phyloP scores from a whole-genome alignment of 345 rosid genomes.

The Orychophragmus violaceus region DNA sequence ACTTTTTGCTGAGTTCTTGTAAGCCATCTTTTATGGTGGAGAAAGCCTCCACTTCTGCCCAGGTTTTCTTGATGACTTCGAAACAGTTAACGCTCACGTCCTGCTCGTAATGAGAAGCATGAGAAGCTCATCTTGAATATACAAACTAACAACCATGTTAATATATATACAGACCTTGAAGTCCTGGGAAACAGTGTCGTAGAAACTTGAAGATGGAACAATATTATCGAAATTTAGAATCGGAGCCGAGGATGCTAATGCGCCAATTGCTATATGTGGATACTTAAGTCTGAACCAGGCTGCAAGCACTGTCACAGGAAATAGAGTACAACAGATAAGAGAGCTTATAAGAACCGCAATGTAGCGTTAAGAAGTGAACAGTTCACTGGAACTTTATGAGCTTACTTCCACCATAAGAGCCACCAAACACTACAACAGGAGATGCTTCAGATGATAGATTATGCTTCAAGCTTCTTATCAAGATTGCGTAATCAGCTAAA shows the following conservation, averaged over 20 bases:
- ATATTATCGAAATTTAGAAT: slow-evolving; percentile 59
- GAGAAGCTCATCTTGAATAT: neutral
- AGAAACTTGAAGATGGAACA: slow-evolving; percentile 61
- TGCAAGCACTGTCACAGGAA: slow-evolving; percentile 56
- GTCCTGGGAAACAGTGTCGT: slow-evolving; percentile 60
- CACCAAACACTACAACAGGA: slow-evolving; percentile 76
- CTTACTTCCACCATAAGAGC: slow-evolving; percentile 84
- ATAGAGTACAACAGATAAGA: slow-evolving; percentile 2
- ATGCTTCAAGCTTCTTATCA: slow-evolving; percentile 64
- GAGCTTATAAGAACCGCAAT: neutral
- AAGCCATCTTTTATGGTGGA: slow-evolving; percentile 44
- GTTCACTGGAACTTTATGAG: neutral
- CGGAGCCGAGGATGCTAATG: slow-evolving; percentile 78
- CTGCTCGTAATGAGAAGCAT: slow-evolving; percentile 22
- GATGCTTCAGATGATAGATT: slow-evolving; percentile 62
- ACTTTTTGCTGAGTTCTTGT: slow-evolving; percentile 46
- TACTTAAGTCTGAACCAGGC: slow-evolving; percentile 80
- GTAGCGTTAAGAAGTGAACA: neutral
- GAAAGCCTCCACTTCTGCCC: slow-evolving; percentile 49
- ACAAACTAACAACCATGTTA: neutral
- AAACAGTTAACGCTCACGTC: slow-evolving; percentile 60
- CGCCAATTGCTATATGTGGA: slow-evolving; percentile 68
- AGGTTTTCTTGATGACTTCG: slow-evolving; percentile 59
- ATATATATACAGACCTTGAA: slow-evolving; percentile 40
- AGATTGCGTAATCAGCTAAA: slow-evolving; percentile 61